Percentiles rank a stretch among this genome's conserved stretches.
These are phyloP conservation scores for Pseudogymnoascus sp. DNA, from an alignment of 2,329 filamentous ascomycete genomes.

Conservation along the genomic window DNA sequence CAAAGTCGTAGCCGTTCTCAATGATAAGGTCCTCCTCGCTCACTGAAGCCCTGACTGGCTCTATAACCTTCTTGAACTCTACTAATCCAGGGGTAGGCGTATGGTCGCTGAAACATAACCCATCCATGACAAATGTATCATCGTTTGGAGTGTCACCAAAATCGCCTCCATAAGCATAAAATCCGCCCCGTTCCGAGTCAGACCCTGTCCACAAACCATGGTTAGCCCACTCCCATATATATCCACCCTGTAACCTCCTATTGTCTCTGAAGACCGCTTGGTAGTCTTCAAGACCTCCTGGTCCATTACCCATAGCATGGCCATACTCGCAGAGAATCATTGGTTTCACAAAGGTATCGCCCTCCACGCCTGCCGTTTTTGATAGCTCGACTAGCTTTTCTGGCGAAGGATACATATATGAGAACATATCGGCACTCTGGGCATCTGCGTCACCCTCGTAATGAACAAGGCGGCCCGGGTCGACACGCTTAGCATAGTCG, in stretches of 20 bases:
- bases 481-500: slow-evolving; percentile 41
- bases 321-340: slow-evolving; percentile 51
- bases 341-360: slow-evolving; percentile 38
- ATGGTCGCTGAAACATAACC: slow-evolving; percentile 46
- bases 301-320: slow-evolving; percentile 68
- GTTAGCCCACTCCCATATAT: slow-evolving; percentile 59
- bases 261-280: slow-evolving; percentile 45
- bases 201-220: slow-evolving; percentile 45
- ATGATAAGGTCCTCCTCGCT: slow-evolving; percentile 31
- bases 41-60: slow-evolving; percentile 41
- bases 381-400: slow-evolving; percentile 30
- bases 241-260: slow-evolving; percentile 29
- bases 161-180: slow-evolving; percentile 54
- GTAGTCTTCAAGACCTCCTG: slow-evolving; percentile 62
- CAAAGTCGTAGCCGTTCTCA: slow-evolving; percentile 44
- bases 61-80: slow-evolving; percentile 50
- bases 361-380: background rate
- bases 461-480: slow-evolving; percentile 45
- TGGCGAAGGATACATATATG: slow-evolving; percentile 44
- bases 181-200: slow-evolving; percentile 30
- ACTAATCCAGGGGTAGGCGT: slow-evolving; percentile 47
- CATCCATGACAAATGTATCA: slow-evolving; percentile 55
- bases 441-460: slow-evolving; percentile 48
- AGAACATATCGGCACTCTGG: slow-evolving; percentile 45
- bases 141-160: slow-evolving; percentile 55